A percentile compares a stretch with the other conserved stretches of the same genome.
These are phyloP conservation scores for Linderniella brevidens DNA, from an alignment of 257 asterid species.

Conservation along the genomic window DNA sequence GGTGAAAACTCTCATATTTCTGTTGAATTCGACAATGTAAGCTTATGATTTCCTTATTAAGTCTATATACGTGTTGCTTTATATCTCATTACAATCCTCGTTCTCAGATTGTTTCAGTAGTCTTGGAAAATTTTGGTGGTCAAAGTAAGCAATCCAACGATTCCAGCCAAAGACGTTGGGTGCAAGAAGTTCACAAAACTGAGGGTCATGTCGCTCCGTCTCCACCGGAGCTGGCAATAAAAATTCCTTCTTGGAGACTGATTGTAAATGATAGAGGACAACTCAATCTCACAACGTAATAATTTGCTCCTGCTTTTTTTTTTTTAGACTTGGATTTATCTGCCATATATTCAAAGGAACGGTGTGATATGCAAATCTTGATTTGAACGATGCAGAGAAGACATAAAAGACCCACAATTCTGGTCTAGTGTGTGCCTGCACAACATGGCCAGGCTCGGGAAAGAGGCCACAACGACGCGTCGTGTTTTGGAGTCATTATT, in stretches of 20 bases:
- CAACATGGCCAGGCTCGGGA: conserved; percentile 92
- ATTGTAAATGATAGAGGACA: conserved; percentile 68
- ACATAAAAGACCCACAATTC: conserved; percentile 56
- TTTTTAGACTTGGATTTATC: neutral
- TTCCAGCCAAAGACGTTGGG: conserved; percentile 28
- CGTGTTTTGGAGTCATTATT: conserved; percentile 89
- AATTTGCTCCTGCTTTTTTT: conserved; percentile 13
- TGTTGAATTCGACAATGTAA: conserved; percentile 8
- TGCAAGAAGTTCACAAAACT: conserved; percentile 45
- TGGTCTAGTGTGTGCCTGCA: conserved; percentile 88
- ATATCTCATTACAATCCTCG: conserved; percentile 1
- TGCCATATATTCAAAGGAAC: conserved; percentile 4
- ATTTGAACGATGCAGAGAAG: conserved; percentile 37
- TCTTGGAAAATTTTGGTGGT: conserved; percentile 72
- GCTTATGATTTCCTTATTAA: neutral
- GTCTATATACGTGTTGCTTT: neutral
- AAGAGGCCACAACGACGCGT: conserved; percentile 94
- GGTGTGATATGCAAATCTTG: conserved; percentile 8
- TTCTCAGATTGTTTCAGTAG: conserved; percentile 81
- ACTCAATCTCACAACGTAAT: conserved; percentile 52
- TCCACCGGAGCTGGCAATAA: conserved; percentile 24
- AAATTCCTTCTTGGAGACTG: conserved; percentile 63
- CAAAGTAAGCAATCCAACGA: conserved; percentile 36
- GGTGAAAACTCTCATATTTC: conserved; percentile 9
- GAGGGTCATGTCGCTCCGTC: conserved; percentile 38